Conservation (phyloP, 306 rosid genomes). For the Sphenostylis stenocarpa region DNA sequence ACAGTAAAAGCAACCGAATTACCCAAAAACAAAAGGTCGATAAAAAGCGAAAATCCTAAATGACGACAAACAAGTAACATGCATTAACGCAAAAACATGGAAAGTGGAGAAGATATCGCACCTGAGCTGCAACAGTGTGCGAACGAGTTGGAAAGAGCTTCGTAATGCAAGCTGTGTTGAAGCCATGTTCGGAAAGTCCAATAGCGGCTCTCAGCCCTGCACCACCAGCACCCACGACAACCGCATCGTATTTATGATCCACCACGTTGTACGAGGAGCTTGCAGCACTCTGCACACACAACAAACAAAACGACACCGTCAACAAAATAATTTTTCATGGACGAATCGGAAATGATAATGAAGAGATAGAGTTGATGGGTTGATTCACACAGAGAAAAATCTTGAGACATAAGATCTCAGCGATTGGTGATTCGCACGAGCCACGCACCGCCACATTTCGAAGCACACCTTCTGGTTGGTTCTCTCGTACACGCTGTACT, state of each 20-base stretch:
- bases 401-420: slow-evolving; percentile 73
- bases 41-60: not conserved
- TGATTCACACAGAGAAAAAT: slow-evolving; percentile 65
- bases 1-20: not conserved
- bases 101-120: not conserved
- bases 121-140: slow-evolving; percentile 99
- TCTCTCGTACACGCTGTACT: not conserved
- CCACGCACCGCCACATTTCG: slow-evolving; percentile 90
- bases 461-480: not conserved
- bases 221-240: slow-evolving; percentile 97
- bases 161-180: slow-evolving; percentile 94
- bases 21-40: not conserved
- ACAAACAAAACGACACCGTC: slow-evolving; percentile 5
- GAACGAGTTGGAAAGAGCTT: slow-evolving; percentile 99
- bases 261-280: slow-evolving; percentile 77
- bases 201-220: slow-evolving; percentile 97
- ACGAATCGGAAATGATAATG: not conserved
- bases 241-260: slow-evolving; percentile 88
- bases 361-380: not conserved
- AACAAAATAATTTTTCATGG: not conserved
- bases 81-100: not conserved
- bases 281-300: slow-evolving; percentile 52
- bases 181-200: slow-evolving; percentile 94
- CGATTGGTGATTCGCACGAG: slow-evolving; percentile 51
- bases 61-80: not conserved